phyloP scores from a whole-genome alignment of 2,329 filamentous ascomycete genomes.

The Aspergillus sp. region DNA sequence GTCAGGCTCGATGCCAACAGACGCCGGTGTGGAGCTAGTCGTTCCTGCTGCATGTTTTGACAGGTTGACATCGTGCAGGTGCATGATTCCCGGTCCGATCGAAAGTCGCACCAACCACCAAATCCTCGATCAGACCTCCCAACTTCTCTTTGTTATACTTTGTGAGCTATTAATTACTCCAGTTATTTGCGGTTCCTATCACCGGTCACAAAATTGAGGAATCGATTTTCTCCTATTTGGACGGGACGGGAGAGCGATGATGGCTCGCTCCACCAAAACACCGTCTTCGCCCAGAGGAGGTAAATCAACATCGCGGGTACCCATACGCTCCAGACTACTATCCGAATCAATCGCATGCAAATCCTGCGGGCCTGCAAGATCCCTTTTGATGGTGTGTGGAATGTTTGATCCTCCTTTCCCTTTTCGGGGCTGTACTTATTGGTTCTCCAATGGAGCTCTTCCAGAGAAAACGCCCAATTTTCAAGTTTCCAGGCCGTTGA shows the following conservation, averaged over 20 bases:
- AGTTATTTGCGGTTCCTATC: neutral
- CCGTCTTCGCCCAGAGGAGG: neutral
- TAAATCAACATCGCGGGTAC: too few relatives aligned
- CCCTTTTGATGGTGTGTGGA: neutral
- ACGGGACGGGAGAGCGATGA: neutral
- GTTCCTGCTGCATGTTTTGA: conserved; percentile 15
- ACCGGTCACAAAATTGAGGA: neutral
- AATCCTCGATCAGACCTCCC: neutral
- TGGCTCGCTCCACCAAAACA: neutral
- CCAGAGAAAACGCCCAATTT: conserved; percentile 6
- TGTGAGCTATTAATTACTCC: neutral
- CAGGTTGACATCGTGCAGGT: conserved; percentile 8
- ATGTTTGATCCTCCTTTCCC: neutral
- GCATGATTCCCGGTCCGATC: conserved; percentile 2
- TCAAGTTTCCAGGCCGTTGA: conserved; percentile 12
- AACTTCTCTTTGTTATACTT: neutral
- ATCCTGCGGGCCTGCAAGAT: neutral
- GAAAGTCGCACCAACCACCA: conserved; percentile 6
- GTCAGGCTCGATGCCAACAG: conserved; percentile 6
- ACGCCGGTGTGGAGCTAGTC: conserved; percentile 4
- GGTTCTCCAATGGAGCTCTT: conserved; percentile 2
- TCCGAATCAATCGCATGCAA: neutral
- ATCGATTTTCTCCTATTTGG: neutral
- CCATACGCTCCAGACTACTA: neutral
- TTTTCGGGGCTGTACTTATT: neutral